Evolutionary conservation across 2,329 filamentous ascomycete species (phyloP), one percentile per base, ranked within the genome.

Genomic region (Calonectria naviculata): DNA sequence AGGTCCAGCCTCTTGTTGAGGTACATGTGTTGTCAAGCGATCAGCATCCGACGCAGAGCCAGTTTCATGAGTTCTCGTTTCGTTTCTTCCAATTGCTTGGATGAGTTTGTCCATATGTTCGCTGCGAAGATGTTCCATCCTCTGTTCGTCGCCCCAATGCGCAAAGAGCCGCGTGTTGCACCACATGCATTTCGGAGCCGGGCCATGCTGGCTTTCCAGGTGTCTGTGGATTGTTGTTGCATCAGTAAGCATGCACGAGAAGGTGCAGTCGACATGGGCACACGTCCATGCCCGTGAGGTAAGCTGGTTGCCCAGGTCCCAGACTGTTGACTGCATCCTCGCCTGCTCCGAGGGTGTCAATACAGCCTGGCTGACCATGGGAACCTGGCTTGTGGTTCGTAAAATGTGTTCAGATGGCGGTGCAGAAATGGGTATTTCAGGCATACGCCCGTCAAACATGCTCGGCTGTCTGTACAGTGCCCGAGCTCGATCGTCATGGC

Each of bases 271-370:
- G 4, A 73, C 41, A 49, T 83, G 85, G 0, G 83, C 84, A 49
- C 86, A 88, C n/a, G 75, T 76, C 26, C 77, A 71, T 1, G 74
- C 77, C 12, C 85, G 81, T 0, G 74, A 75, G 61, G 76, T n/a
- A 12, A 65, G 21, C 6, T 73, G 34, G 29, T 75, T 72, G 1
- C 76, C 74, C 6, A 68, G 17, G 0, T 61, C 8, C 47, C 61
- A 68, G 21, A 70, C 31, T 10, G 29, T 6, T 0, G 2, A 6
- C 38, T 86, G 83, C 1, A 87, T 76, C 5, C 78, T 74, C 2
- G 77, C 80, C 61, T 84, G 79, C 71, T 87, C 85, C 0, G 80
- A 83, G 0, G 82, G 81, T 0, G 86, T 88, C 65, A 86, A 74
- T 19, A 86, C 77, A 1, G 78, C 81, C 28, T 82, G 80, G 19